Conservation (phyloP, 495 filamentous ascomycete species). For the Pseudotulostoma volvatum region DNA sequence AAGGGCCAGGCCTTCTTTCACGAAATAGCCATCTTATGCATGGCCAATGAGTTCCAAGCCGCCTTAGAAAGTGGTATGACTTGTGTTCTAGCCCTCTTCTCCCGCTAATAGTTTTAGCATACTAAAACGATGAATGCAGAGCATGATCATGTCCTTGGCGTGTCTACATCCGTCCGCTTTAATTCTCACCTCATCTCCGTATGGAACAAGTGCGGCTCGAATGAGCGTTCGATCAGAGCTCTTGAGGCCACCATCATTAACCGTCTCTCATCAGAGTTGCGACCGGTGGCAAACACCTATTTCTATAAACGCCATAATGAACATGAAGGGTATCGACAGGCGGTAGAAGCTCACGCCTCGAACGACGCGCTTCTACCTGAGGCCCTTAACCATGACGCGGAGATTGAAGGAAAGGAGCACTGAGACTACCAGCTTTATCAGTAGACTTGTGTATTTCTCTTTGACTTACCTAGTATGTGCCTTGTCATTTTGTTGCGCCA, state of each 20-base stretch:
- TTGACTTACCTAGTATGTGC: no score
- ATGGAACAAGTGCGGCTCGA: slow-evolving; percentile 68
- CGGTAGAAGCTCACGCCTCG: no score
- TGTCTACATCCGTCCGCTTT: slow-evolving; percentile 44
- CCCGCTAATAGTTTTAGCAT: neutral
- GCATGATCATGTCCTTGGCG: slow-evolving; percentile 58
- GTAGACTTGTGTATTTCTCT: no score
- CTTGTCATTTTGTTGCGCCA: no score
- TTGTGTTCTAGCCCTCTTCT: slow-evolving; percentile 1
- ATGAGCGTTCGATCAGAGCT: slow-evolving; percentile 53
- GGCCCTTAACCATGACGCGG: no score
- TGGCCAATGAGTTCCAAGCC: slow-evolving; percentile 70
- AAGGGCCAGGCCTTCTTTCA: slow-evolving; percentile 62
- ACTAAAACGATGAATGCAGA: slow-evolving; percentile 23
- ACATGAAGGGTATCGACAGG: slow-evolving; percentile 36
- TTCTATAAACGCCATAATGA: slow-evolving; percentile 47
- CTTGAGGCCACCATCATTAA: slow-evolving; percentile 53
- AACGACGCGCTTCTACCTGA: no score
- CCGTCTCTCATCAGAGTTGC: slow-evolving; percentile 47
- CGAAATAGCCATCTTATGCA: slow-evolving; percentile 60
- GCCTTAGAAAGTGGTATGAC: slow-evolving; percentile 49
- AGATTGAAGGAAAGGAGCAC: no score
- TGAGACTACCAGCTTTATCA: no score
- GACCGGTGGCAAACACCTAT: slow-evolving; percentile 51
- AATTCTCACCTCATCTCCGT: slow-evolving; percentile 63